phyloP scores from a whole-genome alignment of 2,329 filamentous ascomycete genomes.

The Xylariomycetidae sp. region DNA sequence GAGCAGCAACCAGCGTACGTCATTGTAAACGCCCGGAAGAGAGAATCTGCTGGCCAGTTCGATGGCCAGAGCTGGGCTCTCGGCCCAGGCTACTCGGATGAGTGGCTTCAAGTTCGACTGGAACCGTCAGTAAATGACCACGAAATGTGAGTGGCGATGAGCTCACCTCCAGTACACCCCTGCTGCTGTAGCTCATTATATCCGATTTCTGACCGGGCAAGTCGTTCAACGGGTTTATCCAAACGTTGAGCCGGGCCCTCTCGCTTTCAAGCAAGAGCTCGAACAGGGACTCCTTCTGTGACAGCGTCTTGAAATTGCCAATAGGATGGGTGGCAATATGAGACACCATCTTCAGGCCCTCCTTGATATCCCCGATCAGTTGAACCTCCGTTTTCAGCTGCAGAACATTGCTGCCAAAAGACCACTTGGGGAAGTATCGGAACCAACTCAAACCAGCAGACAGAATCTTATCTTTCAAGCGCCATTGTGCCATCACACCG shows the following conservation, averaged over 20 bases:
- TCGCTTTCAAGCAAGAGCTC: slow-evolving; percentile 78
- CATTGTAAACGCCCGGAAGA: slow-evolving; percentile 62
- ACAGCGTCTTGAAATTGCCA: slow-evolving; percentile 58
- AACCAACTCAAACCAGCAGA: slow-evolving; percentile 91
- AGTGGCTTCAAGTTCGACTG: slow-evolving; percentile 55
- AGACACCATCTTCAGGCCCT: slow-evolving; percentile 58
- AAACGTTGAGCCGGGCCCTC: slow-evolving; percentile 75
- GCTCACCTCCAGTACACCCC: slow-evolving; percentile 35
- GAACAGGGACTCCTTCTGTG: slow-evolving; percentile 78
- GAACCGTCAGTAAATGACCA: slow-evolving; percentile 12
- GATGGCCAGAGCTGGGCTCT: slow-evolving; percentile 80
- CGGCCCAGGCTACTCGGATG: slow-evolving; percentile 77
- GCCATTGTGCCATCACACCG: slow-evolving; percentile 62
- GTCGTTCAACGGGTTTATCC: slow-evolving; percentile 75
- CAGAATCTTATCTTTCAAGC: slow-evolving; percentile 81
- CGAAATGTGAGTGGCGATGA: background rate
- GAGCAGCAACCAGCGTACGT: slow-evolving; percentile 74
- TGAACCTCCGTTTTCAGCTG: slow-evolving; percentile 91
- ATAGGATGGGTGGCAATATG: slow-evolving; percentile 48
- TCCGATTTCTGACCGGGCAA: slow-evolving; percentile 34
- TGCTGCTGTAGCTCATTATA: slow-evolving; percentile 35
- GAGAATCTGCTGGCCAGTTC: slow-evolving; percentile 77
- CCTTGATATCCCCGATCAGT: slow-evolving; percentile 68
- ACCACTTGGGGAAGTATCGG: slow-evolving; percentile 75
- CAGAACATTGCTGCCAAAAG: slow-evolving; percentile 87